Percentiles rank a stretch among this genome's conserved stretches.
Conservation (phyloP, 2,329 filamentous ascomycete genomes). For the Epicoccum sorghinum region DNA sequence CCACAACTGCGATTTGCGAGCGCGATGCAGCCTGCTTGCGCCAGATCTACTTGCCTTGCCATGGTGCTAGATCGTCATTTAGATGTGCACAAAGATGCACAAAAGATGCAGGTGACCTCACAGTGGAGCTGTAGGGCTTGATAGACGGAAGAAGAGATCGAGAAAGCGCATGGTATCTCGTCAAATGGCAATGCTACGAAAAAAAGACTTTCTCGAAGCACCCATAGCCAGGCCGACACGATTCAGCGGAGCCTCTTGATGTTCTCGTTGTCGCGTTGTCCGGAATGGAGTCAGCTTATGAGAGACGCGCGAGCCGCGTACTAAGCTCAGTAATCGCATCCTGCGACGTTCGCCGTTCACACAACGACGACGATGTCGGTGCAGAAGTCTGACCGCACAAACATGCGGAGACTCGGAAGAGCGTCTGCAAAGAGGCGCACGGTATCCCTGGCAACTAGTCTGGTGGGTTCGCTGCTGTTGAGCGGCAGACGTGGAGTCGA, state of each 20-base stretch:
- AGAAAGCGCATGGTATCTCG: background rate
- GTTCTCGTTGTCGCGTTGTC: too few relatives aligned
- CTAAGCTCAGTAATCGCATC: constrained; percentile 4
- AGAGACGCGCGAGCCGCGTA: constrained; percentile 6
- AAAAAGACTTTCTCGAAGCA: background rate
- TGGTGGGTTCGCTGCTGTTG: constrained; percentile 6
- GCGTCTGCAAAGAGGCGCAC: constrained; percentile 3
- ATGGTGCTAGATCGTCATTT: constrained; percentile 3
- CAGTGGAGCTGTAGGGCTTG: background rate
- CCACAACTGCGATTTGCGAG: background rate
- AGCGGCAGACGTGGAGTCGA: constrained; percentile 1
- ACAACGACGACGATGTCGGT: background rate
- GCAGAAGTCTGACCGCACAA: constrained; percentile 7
- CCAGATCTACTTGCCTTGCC: constrained; percentile 6
- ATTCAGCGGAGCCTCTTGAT: background rate
- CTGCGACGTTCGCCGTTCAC: constrained; percentile 4
- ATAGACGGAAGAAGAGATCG: background rate
- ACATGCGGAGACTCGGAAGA: background rate
- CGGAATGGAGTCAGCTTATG: background rate
- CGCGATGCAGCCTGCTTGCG: background rate
- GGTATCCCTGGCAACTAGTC: constrained; percentile 11
- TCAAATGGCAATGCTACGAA: background rate
- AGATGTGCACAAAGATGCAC: background rate
- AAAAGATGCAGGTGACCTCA: constrained; percentile 11
- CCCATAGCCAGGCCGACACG: background rate